phyloP scores from a whole-genome alignment of 139 green algal genomes.

The Dunaliella sp. region DNA sequence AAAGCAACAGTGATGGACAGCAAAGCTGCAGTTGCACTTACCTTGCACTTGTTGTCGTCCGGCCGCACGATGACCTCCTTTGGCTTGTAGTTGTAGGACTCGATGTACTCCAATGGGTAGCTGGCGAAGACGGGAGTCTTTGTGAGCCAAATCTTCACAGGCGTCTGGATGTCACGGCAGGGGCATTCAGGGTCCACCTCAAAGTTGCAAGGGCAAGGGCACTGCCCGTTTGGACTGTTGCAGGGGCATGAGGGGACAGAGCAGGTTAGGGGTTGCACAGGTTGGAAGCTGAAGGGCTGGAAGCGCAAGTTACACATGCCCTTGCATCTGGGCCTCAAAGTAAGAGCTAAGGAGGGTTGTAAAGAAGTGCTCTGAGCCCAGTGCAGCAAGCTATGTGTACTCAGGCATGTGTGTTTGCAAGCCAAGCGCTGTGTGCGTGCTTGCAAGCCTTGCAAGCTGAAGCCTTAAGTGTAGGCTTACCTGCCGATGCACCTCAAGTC shows the following conservation, averaged over 20 bases:
- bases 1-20: not conserved
- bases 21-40: conserved; percentile 14
- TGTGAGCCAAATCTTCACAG: conserved; percentile 52
- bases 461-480: no score
- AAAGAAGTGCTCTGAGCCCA: not conserved
- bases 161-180: conserved; percentile 68
- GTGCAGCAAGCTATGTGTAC: not conserved
- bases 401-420: not conserved
- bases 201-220: conserved; percentile 79
- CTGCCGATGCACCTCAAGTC: conserved; percentile 64
- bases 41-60: conserved; percentile 34
- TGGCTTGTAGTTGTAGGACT: conserved; percentile 55
- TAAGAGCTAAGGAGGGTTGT: not conserved
- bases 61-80: conserved; percentile 46
- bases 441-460: no score
- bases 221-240: conserved; percentile 54
- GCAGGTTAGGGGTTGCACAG: no score
- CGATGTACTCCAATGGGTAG: conserved; percentile 64
- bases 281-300: no score
- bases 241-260: no score
- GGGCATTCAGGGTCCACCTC: conserved; percentile 54
- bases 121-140: conserved; percentile 65
- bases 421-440: not conserved
- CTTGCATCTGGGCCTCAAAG: not conserved
- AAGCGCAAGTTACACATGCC: no score